These are phyloP conservation scores for Geotrichum restrictum DNA, from an alignment of 1,139 yeast genomes.

Conservation along the genomic window DNA sequence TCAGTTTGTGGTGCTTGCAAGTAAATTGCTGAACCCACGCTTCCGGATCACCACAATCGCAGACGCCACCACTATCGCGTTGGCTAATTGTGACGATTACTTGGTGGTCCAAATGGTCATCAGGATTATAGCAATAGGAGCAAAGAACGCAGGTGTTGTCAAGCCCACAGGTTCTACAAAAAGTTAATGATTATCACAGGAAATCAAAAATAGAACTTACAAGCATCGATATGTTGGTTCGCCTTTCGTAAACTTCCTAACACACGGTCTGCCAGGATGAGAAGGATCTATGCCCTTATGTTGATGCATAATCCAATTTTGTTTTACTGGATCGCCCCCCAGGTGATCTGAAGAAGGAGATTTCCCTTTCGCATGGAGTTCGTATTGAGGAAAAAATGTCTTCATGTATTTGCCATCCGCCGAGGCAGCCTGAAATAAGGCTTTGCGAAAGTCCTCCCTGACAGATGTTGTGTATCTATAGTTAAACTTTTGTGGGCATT, in stretches of 20 bases:
- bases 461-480: slow-evolving; percentile 28
- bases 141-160: slow-evolving; percentile 89
- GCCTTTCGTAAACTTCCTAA: slow-evolving; percentile 71
- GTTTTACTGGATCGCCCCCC: not conserved
- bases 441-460: slow-evolving; percentile 45
- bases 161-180: slow-evolving; percentile 60
- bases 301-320: slow-evolving; percentile 29
- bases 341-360: slow-evolving; percentile 5
- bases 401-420: slow-evolving; percentile 48
- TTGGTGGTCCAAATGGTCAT: slow-evolving; percentile 70
- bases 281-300: slow-evolving; percentile 31
- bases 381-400: slow-evolving; percentile 47
- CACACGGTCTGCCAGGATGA: slow-evolving; percentile 73
- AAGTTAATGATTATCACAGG: not conserved
- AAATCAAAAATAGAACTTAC: slow-evolving; percentile 26
- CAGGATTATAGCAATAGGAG: slow-evolving; percentile 66
- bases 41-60: slow-evolving; percentile 90
- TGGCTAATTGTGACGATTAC: slow-evolving; percentile 69
- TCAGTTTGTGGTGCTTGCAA: slow-evolving; percentile 46
- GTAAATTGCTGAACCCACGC: slow-evolving; percentile 62
- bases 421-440: slow-evolving; percentile 52
- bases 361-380: slow-evolving; percentile 15
- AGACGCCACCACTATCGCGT: slow-evolving; percentile 85
- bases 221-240: slow-evolving; percentile 80
- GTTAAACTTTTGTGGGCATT: slow-evolving; percentile 31